Conservation (phyloP, 768 basidiomycete genomes). For the Leccinum rimulosum region DNA sequence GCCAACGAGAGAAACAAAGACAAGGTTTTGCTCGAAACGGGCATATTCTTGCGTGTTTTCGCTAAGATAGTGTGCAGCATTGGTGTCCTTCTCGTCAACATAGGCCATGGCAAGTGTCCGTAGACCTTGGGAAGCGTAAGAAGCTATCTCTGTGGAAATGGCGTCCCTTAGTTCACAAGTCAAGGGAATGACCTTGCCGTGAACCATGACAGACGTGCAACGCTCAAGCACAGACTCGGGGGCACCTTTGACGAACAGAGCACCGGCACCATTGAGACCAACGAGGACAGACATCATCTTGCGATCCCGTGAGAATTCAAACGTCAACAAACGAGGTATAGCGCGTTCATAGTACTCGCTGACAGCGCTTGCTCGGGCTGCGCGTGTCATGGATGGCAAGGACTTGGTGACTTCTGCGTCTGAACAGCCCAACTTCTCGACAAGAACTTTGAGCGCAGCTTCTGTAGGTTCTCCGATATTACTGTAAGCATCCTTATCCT, state of each 20-base stretch:
- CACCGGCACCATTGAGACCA: slow-evolving; percentile 60
- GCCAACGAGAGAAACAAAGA: slow-evolving; percentile 93
- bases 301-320: slow-evolving; percentile 97
- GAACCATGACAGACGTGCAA: slow-evolving; percentile 70
- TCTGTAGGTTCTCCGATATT: slow-evolving; percentile 97
- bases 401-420: slow-evolving; percentile 57
- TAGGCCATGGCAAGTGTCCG: slow-evolving; percentile 92
- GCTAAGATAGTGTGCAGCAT: slow-evolving; percentile 78
- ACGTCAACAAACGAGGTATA: slow-evolving; percentile 83
- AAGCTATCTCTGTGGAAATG: slow-evolving; percentile 62
- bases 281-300: slow-evolving; percentile 99
- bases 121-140: slow-evolving; percentile 80
- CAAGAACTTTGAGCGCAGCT: slow-evolving; percentile 92
- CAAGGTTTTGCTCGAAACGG: slow-evolving; percentile 87
- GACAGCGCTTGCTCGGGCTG: slow-evolving; percentile 74
- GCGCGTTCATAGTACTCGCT: slow-evolving; percentile 77
- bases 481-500: slow-evolving; percentile 78
- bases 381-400: slow-evolving; percentile 52
- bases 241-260: slow-evolving; percentile 92
- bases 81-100: slow-evolving; percentile 70
- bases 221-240: slow-evolving; percentile 93
- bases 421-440: slow-evolving; percentile 86
- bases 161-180: slow-evolving; percentile 55
- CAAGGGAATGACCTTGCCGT: slow-evolving; percentile 63
- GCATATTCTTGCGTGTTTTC: slow-evolving; percentile 79